phyloP scores from a whole-genome alignment of 2,329 filamentous ascomycete species.

The Aspergillus chevalieri region DNA sequence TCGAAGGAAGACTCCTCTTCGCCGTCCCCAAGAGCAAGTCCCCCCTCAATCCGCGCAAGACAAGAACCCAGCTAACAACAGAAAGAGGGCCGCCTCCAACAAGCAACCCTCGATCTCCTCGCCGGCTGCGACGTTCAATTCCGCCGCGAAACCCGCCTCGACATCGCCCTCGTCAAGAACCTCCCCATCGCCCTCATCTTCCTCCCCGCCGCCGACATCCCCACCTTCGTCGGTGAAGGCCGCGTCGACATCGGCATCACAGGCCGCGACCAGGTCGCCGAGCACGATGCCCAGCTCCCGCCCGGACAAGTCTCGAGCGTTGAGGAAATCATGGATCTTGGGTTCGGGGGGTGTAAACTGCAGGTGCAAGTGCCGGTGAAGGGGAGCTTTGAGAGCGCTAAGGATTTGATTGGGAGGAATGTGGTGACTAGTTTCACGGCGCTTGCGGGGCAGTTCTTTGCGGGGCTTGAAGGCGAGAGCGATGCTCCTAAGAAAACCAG shows the following conservation, averaged over 20 bases:
- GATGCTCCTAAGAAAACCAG: conserved; percentile 59
- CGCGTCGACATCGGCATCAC: conserved; percentile 92
- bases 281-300: conserved; percentile 63
- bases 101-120: conserved; percentile 81
- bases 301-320: conserved; percentile 51
- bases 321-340: conserved; percentile 82
- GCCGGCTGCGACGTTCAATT: conserved; percentile 95
- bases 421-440: conserved; percentile 93
- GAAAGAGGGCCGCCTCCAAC: conserved; percentile 85
- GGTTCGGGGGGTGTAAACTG: conserved; percentile 83
- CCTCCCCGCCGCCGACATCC: conserved; percentile 93
- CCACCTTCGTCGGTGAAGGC: conserved; percentile 93
- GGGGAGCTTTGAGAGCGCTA: conserved; percentile 61
- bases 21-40: conserved; percentile 95
- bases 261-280: conserved; percentile 83
- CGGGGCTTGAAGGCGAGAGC: conserved; percentile 57
- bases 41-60: conserved; percentile 1
- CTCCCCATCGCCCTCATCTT: conserved; percentile 92
- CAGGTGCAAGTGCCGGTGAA: conserved; percentile 96
- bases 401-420: conserved; percentile 82
- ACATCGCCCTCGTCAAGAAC: conserved; percentile 97
- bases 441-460: conserved; percentile 77
- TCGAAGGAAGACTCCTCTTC: conserved; percentile 89
- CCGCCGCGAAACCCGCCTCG: conserved; percentile 85
- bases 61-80: conserved; percentile 10